A percentile compares a stretch with the other conserved stretches of the same genome.
Conservation (phyloP, 108 stramenopile genomes). For the Nitzschia sp. region DNA sequence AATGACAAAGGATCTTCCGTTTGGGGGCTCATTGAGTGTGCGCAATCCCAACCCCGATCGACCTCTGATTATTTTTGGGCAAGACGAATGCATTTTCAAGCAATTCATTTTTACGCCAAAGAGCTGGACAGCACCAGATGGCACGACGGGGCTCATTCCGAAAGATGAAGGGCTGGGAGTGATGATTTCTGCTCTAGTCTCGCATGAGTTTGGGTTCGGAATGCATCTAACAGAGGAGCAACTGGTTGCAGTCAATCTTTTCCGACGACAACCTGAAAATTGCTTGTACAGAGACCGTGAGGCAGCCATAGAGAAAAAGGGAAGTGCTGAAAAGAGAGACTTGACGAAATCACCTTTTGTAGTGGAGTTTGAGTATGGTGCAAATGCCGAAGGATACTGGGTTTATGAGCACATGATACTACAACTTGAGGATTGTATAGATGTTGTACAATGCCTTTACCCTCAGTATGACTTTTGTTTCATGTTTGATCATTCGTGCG, state of each 20-base stretch:
- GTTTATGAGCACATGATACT: conserved; percentile 15
- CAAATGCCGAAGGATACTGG: conserved; percentile 21
- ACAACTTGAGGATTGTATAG: conserved; percentile 23
- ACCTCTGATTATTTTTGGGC: background rate
- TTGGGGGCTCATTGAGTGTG: too few relatives aligned
- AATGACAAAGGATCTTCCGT: too few relatives aligned
- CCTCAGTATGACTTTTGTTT: background rate
- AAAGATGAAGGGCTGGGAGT: background rate
- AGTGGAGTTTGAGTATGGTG: conserved; percentile 3
- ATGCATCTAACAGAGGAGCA: background rate
- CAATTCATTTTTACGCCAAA: background rate
- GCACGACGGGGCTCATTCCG: background rate
- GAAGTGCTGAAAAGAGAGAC: background rate
- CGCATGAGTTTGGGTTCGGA: conserved; percentile 2
- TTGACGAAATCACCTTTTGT: conserved; percentile 18
- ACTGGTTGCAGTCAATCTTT: background rate
- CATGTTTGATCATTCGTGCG: conserved; percentile 4
- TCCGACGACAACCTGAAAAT: background rate
- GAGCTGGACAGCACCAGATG: background rate
- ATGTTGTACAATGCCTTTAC: conserved; percentile 13
- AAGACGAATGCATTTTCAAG: conserved; percentile 1
- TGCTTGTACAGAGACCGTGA: conserved; percentile 11
- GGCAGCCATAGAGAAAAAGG: conserved; percentile 4
- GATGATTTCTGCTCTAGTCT: conserved; percentile 3
- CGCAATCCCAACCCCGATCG: too few relatives aligned